These are phyloP conservation scores for Leptographium procerum DNA, from an alignment of 2,329 filamentous ascomycete species.

Conservation along the genomic window DNA sequence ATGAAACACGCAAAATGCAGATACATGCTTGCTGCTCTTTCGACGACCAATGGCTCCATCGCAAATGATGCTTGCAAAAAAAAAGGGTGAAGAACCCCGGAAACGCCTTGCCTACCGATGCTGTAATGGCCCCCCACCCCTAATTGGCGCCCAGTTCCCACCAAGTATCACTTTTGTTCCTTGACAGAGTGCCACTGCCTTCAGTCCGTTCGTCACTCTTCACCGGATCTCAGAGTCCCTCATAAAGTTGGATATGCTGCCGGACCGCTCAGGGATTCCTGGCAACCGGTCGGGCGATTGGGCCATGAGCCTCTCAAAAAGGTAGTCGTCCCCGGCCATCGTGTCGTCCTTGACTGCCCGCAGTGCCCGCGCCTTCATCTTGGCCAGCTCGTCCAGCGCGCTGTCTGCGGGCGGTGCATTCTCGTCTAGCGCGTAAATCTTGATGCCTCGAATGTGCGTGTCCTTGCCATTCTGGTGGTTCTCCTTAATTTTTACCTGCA, in stretches of 20 bases:
- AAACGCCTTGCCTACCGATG: not conserved
- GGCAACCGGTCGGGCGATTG: slow-evolving; percentile 18
- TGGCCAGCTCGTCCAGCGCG: slow-evolving; percentile 22
- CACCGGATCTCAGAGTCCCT: slow-evolving; percentile 30
- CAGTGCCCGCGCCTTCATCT: slow-evolving; percentile 20
- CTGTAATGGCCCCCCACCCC: not conserved
- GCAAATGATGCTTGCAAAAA: not conserved
- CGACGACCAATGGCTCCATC: no score
- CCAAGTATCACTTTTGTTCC: not conserved
- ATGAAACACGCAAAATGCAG: not conserved
- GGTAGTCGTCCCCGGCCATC: slow-evolving; percentile 21
- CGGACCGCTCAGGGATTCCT: slow-evolving; percentile 17
- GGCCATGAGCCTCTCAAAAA: slow-evolving; percentile 19
- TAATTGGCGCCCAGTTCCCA: not conserved
- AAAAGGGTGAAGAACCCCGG: no score
- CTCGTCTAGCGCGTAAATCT: slow-evolving; percentile 59
- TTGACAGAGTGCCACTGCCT: not conserved
- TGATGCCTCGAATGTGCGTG: slow-evolving; percentile 89
- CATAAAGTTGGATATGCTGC: slow-evolving; percentile 27
- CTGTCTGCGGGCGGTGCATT: slow-evolving; percentile 30
- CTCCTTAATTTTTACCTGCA: slow-evolving; percentile 84
- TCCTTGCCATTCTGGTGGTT: slow-evolving; percentile 99
- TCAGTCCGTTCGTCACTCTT: slow-evolving; percentile 1
- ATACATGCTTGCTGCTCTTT: not conserved
- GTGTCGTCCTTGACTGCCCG: slow-evolving; percentile 17